Percentiles rank a stretch among this genome's conserved stretches.
These are phyloP conservation scores for Capsella bursapastoris DNA, from an alignment of 345 rosid species.

Conservation along the genomic window DNA sequence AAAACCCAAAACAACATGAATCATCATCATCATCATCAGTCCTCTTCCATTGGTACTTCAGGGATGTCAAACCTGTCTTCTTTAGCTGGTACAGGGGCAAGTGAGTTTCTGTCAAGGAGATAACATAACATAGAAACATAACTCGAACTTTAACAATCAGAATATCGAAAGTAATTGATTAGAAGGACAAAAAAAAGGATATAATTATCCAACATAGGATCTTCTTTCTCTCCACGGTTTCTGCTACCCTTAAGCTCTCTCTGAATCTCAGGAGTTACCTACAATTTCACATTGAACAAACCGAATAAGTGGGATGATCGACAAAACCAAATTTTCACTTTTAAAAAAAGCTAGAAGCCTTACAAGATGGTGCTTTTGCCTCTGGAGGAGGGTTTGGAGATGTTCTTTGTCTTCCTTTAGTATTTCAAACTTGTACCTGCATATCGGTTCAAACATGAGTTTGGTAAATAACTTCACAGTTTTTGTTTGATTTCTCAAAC, in stretches of 20 bases:
- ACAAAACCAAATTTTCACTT: neutral
- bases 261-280: constrained; percentile 87
- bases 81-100: constrained; percentile 61
- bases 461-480: neutral
- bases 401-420: constrained; percentile 81
- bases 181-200: constrained; percentile 56
- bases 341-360: constrained; percentile 18
- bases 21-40: constrained; percentile 45
- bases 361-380: constrained; percentile 82
- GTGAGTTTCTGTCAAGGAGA: constrained; percentile 69
- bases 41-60: constrained; percentile 99
- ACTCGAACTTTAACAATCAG: neutral
- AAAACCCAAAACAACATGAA: neutral
- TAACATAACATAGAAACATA: constrained; percentile 6
- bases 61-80: constrained; percentile 96
- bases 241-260: constrained; percentile 80
- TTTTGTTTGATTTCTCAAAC: neutral
- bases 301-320: neutral
- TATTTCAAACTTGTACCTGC: constrained; percentile 88
- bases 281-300: neutral
- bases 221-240: constrained; percentile 87
- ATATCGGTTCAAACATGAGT: constrained; percentile 15
- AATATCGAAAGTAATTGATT: neutral
- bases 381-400: constrained; percentile 61
- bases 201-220: constrained; percentile 61